These are phyloP conservation scores for Solanum commersonii DNA, from an alignment of 257 asterid genomes.

Conservation along the genomic window DNA sequence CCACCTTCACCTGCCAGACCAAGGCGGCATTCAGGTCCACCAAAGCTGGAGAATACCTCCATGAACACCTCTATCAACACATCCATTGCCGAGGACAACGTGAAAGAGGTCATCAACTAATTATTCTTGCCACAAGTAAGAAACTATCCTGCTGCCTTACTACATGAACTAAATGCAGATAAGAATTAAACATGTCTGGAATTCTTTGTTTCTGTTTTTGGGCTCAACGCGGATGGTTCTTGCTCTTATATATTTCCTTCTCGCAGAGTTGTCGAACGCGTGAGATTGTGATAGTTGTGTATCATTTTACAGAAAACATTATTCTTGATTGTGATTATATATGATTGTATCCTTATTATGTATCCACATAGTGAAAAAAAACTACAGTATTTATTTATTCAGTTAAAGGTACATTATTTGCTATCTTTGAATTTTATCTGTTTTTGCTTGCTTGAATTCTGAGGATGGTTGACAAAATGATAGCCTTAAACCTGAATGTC, in stretches of 20 bases:
- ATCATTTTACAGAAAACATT: conserved; percentile 2
- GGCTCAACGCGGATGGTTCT: background rate
- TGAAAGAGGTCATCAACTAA: conserved; percentile 21
- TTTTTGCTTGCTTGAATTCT: background rate
- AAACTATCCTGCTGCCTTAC: background rate
- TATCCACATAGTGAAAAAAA: background rate
- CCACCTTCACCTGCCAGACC: conserved; percentile 41
- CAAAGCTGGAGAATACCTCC: conserved; percentile 29
- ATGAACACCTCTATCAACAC: conserved; percentile 1
- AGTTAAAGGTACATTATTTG: background rate
- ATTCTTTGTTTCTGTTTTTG: background rate
- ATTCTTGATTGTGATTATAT: background rate
- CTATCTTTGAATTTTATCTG: background rate
- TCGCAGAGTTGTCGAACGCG: background rate
- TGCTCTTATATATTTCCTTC: background rate
- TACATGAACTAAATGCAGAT: background rate
- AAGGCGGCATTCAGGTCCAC: conserved; percentile 53
- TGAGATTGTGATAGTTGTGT: conserved; percentile 10
- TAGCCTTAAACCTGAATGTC: background rate
- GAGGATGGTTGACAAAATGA: background rate
- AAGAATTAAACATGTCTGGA: background rate
- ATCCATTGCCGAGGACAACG: conserved; percentile 9
- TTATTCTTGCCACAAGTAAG: background rate
- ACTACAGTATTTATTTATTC: background rate
- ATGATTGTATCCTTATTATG: background rate